Evolutionary conservation across 164 flowering plant species (phyloP).

Genomic region (Akebia trifoliata): DNA sequence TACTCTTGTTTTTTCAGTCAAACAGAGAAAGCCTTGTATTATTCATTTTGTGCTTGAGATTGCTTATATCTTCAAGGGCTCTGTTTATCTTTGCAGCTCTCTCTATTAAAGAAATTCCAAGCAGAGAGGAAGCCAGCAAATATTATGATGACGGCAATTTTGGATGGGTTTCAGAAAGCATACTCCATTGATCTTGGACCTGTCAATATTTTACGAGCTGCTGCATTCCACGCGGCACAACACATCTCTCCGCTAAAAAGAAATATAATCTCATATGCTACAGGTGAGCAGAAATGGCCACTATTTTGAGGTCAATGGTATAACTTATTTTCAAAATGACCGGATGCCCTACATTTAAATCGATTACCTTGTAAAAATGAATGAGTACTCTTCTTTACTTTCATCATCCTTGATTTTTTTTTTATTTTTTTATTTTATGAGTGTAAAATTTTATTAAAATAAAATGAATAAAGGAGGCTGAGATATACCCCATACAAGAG

Average conservation of each 20-base stretch:
- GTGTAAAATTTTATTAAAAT: no score
- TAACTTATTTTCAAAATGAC: no score
- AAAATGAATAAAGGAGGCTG: no score
- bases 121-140: constrained; percentile 77
- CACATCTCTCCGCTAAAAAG: constrained; percentile 68
- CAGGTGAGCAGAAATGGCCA: constrained; percentile 71
- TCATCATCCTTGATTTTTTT: no score
- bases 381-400: no score
- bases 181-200: constrained; percentile 88
- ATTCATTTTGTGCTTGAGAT: background rate
- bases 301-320: constrained; percentile 35
- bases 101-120: constrained; percentile 66
- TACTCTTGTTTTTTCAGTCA: no score
- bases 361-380: no score
- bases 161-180: constrained; percentile 93
- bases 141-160: constrained; percentile 69
- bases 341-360: no score
- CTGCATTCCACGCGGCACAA: constrained; percentile 74
- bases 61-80: background rate
- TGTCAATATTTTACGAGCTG: constrained; percentile 67
- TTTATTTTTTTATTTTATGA: no score
- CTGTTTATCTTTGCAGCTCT: constrained; percentile 38
- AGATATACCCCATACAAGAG: no score
- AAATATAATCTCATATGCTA: constrained; percentile 76
- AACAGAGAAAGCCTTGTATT: no score